phyloP scores from a whole-genome alignment of 1,284 basidiomycete genomes.

The Cryptococcus jaspeensis region DNA sequence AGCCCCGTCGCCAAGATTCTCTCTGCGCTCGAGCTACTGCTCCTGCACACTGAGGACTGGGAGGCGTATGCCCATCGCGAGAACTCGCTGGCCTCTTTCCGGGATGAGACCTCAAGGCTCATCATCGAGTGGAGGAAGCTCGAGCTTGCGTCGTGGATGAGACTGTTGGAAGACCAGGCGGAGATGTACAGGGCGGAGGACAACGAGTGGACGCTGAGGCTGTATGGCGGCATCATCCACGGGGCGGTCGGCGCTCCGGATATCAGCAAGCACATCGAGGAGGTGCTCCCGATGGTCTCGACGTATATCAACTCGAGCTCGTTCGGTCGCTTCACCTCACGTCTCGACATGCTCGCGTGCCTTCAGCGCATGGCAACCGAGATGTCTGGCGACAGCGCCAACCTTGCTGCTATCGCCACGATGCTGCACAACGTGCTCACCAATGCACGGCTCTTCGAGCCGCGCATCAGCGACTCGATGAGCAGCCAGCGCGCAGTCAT shows the following conservation, averaged over 20 bases:
- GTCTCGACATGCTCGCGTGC: constrained; percentile 68
- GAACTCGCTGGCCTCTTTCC: constrained; percentile 72
- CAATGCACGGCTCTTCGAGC: constrained; percentile 67
- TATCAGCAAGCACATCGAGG: constrained; percentile 54
- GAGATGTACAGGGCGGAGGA: constrained; percentile 61
- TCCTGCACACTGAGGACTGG: constrained; percentile 93
- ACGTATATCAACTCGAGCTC: constrained; percentile 76
- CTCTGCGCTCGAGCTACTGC: constrained; percentile 78
- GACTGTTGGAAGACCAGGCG: constrained; percentile 72
- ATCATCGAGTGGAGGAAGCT: constrained; percentile 89
- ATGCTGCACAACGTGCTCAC: constrained; percentile 67
- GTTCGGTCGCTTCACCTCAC: constrained; percentile 74
- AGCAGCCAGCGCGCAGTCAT: constrained; percentile 62
- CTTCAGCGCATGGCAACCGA: constrained; percentile 58
- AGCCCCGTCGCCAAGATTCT: constrained; percentile 82
- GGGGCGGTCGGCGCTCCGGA: constrained; percentile 60
- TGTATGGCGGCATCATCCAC: constrained; percentile 78
- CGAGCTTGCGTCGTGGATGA: constrained; percentile 85
- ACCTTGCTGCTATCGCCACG: constrained; percentile 53
- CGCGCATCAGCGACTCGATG: constrained; percentile 59
- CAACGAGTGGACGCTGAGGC: constrained; percentile 87
- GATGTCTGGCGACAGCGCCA: constrained; percentile 17
- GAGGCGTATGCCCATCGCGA: constrained; percentile 87
- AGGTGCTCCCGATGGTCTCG: constrained; percentile 75
- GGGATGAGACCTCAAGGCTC: constrained; percentile 65